Evolutionary conservation across 139 green algal genomes (phyloP), one percentile per base, ranked within the genome.

Genomic region (Chlamydomonas sp.): DNA sequence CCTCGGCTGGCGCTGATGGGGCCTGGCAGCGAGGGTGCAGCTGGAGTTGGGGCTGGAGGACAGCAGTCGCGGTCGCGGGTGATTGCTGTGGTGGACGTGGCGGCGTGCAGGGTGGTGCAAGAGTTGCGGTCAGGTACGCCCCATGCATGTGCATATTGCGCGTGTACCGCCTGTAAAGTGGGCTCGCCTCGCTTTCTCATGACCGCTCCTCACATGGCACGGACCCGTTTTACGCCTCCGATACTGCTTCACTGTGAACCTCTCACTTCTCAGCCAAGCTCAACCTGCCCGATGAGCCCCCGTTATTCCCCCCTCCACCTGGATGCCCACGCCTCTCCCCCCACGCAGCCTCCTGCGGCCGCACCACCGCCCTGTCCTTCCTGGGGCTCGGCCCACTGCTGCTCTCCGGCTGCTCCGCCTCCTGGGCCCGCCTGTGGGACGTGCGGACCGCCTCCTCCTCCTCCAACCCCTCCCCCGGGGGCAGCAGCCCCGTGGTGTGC

Each of bases 391-490:
- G 62, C 83, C 80, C 80, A 72, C 83, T 87, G 15, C 61, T 80
- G 3, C 62, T 15, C 63, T 81, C 20, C n/a, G 83, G 72, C 62
- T 87, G 83, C 71, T 31, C 68, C 17, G 83, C 14, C 16, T 87
- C 83, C 31, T 87, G 83, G 72, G 73, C 73, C 62, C 61, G 73
- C 17, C 83, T 87, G 73, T 87, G 83, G 83, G 83, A 87, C 73
- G 73, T 78, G 31, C 83, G 83, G 2, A 5, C n/a, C 67, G 12
- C 17, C 81, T 17, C 14, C 71, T 5, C 2, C 7, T 12, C 66
- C 66, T 12, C 12, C 66, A 14, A 15, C 66, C 18, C 15, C 31
- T 49, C 31, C 31, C 31, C 31, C 31, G 31, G 31, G 31, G 31
- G 31, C 31, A 49, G 31, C 31, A 49, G 31, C 31, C 31, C 83